Conservation (phyloP, 257 asterid genomes). For the Anisodus acutangulus region DNA sequence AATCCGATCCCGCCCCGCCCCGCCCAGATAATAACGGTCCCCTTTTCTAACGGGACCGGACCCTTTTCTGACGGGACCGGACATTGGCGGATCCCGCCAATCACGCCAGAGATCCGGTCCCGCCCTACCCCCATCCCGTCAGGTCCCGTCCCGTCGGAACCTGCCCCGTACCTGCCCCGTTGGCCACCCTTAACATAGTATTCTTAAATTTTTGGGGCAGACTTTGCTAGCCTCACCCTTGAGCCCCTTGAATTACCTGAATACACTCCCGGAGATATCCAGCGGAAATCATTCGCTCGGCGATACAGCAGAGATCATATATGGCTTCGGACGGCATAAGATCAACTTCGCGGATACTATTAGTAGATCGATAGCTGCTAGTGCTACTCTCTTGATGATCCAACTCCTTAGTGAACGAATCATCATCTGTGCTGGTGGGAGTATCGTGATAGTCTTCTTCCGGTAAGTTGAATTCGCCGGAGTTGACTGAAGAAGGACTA, state of each 20-base stretch:
- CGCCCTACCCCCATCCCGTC: too few species aligned
- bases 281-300: slow-evolving; percentile 46
- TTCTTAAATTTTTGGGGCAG: too few species aligned
- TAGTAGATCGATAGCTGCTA: slow-evolving; percentile 31
- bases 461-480: slow-evolving; percentile 11
- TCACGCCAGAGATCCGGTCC: too few species aligned
- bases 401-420: slow-evolving; percentile 29
- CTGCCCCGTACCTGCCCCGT: too few species aligned
- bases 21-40: too few species aligned
- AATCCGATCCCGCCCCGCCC: too few species aligned
- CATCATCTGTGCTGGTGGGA: not conserved
- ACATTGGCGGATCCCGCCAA: too few species aligned
- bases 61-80: too few species aligned
- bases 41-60: too few species aligned
- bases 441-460: not conserved
- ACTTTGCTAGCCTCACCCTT: too few species aligned
- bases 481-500: slow-evolving; percentile 13
- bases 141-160: too few species aligned
- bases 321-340: slow-evolving; percentile 37
- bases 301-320: slow-evolving; percentile 45
- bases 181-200: too few species aligned
- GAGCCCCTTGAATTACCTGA: not conserved
- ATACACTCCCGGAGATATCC: slow-evolving; percentile 44
- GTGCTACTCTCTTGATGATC: slow-evolving; percentile 42
- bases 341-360: slow-evolving; percentile 40